phyloP scores from a whole-genome alignment of 345 rosid species.

The Stellera chamaejasme region DNA sequence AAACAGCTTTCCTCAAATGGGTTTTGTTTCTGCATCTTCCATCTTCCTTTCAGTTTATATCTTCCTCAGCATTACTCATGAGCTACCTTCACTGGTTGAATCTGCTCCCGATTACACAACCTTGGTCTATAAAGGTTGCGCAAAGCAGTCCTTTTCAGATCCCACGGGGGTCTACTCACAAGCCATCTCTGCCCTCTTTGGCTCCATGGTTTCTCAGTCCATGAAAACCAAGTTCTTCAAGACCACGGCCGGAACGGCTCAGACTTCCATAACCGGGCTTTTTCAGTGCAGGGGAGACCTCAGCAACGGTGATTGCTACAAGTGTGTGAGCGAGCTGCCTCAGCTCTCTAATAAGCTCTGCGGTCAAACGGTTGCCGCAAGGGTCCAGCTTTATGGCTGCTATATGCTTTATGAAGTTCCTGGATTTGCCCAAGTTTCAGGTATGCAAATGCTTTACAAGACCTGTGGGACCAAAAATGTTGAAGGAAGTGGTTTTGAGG shows the following conservation, averaged over 20 bases:
- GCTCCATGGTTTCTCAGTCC: conserved; percentile 74
- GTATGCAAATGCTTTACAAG: conserved; percentile 85
- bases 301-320: conserved; percentile 64
- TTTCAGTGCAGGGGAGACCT: conserved; percentile 97
- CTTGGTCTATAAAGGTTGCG: conserved; percentile 87
- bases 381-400: conserved; percentile 87
- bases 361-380: conserved; percentile 63
- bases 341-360: conserved; percentile 65
- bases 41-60: conserved; percentile 17
- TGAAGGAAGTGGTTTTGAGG: conserved; percentile 76
- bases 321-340: conserved; percentile 86
- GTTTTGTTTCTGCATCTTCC: conserved; percentile 29
- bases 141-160: conserved; percentile 70
- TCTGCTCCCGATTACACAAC: conserved; percentile 53
- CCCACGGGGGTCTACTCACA: conserved; percentile 80
- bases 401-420: conserved; percentile 76
- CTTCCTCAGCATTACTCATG: conserved; percentile 24
- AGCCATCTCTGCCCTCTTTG: conserved; percentile 78
- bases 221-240: conserved; percentile 76
- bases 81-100: conserved; percentile 17
- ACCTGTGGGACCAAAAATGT: conserved; percentile 58
- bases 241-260: conserved; percentile 71
- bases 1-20: conserved; percentile 30
- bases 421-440: conserved; percentile 80
- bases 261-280: conserved; percentile 69